Evolutionary conservation across 352 stramenopile genomes (phyloP), one percentile per base, ranked within the genome.

Genomic region (Phytophthora sansomeana): DNA sequence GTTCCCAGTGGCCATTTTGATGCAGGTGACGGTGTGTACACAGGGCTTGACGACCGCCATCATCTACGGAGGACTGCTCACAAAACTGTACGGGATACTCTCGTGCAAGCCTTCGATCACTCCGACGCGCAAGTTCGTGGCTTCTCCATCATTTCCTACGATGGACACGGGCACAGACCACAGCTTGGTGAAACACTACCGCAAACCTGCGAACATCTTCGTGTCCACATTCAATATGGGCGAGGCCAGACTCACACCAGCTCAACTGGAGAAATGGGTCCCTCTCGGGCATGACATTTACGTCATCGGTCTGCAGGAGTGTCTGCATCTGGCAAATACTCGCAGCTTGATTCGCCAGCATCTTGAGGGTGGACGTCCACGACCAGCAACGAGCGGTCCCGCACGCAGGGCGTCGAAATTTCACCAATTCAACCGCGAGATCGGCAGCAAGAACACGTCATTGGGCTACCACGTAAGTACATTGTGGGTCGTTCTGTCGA

Each of bases 241-340:
- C 52, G 87, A 95, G 57, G 81, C 74, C 19, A 74, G 62, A 65
- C 67, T 93, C 41, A 79, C 77, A 17, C 69, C 86, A 6, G 71
- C 80, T 57, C 51, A 67, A 29, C 17, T 88, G 69, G 69, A 79
- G 19, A 87, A 90, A 58, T 97, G 91, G 91, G 91, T 97, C 16
- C 86, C 88, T 6, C 61, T 57, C 10, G 90, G 87, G 26, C 68
- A 92, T 41, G 88, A 97, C 43, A 74, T 97, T 33, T 97, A 97
- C 63, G 85, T 93, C 29, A 92, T 97, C 58, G 90, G 86, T 4
- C 72, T 97, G 5, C 88, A 97, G 53, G 91, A 97, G 58, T 97
- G 91, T 71, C 77, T 97, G 10, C 72, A 93, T 62, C 64, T 97
- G 28, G 64, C 69, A 14, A 84, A 89, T 33, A 80, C 93, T 21